Evolutionary conservation across 257 asterid species (phyloP), one percentile per base, ranked within the genome.

Genomic region (Ballota nigra): DNA sequence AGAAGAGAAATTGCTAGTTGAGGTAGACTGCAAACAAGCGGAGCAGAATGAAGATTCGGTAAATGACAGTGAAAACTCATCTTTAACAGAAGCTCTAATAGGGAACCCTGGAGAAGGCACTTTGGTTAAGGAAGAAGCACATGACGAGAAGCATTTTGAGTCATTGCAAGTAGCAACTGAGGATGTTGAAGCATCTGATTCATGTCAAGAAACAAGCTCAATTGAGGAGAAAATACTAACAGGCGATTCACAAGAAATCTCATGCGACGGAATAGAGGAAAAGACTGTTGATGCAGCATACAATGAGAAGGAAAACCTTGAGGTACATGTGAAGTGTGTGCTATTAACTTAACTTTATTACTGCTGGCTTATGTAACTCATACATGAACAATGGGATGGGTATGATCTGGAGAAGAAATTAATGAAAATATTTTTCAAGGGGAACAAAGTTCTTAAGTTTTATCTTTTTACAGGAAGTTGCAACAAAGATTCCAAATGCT

Each of bases 151-250:
- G 22, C 60, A 22, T 13, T 10, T n/a, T 12, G 80, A 73, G 49
- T 19, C 70, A 47, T 36, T 53, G 28, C 68, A 38, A 68, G 72
- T 7, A 57, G 81, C 47, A 5, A 47, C 60, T 56, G 58, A 51
- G 59, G 71, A 56, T 33, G 38, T 56, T 41, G 36, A 60, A 62
- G 68, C 68, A 58, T 63, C 18, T 47, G 72, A 10, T 15, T 41
- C 73, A 70, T 19, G 75, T 66, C 78, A 60, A 59, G 76, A 77
- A 63, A 33, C 40, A 73, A 38, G 75, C 68, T 40, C 43, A 31
- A 7, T 47, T 38, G 78, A 67, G 23, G 75, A 43, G 49, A 7
- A 70, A 59, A 70, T 70, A 58, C 22, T 24, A 28, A 18, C 36
- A 9, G 56, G 34, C 8, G 40, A 63, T 47, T 65, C 69, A 71